Evolutionary conservation across 495 filamentous ascomycete genomes (phyloP), one percentile per base, ranked within the genome.

Genomic region (Xylaria scruposa): DNA sequence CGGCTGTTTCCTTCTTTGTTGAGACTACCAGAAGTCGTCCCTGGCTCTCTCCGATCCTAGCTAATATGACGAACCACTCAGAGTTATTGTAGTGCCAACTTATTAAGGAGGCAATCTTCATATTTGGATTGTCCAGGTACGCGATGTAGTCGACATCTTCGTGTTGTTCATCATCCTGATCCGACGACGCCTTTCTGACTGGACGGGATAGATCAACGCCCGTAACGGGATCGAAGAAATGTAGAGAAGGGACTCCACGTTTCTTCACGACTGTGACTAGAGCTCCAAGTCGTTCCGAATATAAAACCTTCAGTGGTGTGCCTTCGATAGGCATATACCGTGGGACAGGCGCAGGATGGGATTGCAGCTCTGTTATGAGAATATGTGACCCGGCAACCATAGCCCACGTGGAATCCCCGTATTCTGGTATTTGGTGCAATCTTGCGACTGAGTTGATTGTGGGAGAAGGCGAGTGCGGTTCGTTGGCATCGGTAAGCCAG

Each of bases 241-340:
- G 76, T 70, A 85, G 72, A 29, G 78, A 83, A 19, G 83, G 78
- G 62, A 70, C 71, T 4, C 80, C 76, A 40, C 78, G 71, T 24
- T 78, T 77, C 19, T 75, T 78, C 4, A 88, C 83, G 2, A 85
- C 88, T 0, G 84, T 85, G 46, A 91, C 80, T 3, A 91, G 81
- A 69, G 85, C 83, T 5, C 83, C 79, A 6, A 89, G 80, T 38
- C 73, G 73, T 13, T 82, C 78, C 4, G 85, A 88, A 75, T 89
- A 90, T 15, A 90, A 68, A 0, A 91, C 72, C 49, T 84, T 86
- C 6, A 79, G 80, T 17, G 89, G 89, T 1, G 86, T 87, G 3
- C 86, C 85, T 12, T 70, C 68, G 7, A 89, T 73, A 0, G 78
- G 78, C 1, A 90, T 78, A 56, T 82, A 82, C 8, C 90, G 83